Percentiles rank a stretch among this genome's conserved stretches.
phyloP scores from a whole-genome alignment of 495 filamentous ascomycete species.

The Penicillium simplicissimum region DNA sequence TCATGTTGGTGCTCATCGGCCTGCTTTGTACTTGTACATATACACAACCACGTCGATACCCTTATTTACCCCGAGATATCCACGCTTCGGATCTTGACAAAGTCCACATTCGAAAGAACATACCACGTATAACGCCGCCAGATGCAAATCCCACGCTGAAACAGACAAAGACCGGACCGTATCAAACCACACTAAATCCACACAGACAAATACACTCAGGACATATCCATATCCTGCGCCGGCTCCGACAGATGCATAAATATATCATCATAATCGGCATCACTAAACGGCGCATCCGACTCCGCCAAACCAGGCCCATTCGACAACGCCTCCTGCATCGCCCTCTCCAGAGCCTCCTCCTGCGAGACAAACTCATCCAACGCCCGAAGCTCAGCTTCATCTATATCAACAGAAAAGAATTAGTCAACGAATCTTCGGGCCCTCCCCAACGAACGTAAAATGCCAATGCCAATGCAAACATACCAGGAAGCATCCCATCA shows the following conservation, averaged over 20 bases:
- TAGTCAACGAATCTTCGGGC: background rate
- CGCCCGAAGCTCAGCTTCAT: conserved; percentile 38
- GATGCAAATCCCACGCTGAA: conserved; percentile 20
- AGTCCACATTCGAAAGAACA: background rate
- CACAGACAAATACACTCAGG: conserved; percentile 14
- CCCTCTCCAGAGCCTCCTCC: conserved; percentile 35
- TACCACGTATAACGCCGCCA: conserved; percentile 18
- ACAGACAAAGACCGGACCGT: background rate
- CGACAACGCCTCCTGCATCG: conserved; percentile 10
- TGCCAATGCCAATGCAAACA: conserved; percentile 14
- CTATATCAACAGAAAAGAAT: background rate
- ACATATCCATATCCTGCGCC: conserved; percentile 47
- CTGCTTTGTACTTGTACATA: conserved; percentile 31
- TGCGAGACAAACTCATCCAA: conserved; percentile 39
- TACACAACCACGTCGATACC: conserved; percentile 29
- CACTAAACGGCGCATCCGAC: conserved; percentile 43
- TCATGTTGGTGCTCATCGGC: conserved; percentile 15
- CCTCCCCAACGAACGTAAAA: background rate
- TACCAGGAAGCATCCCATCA: conserved; percentile 31
- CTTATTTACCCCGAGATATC: conserved; percentile 24
- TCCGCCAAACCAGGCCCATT: background rate
- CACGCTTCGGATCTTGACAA: background rate
- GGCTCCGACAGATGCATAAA: conserved; percentile 44
- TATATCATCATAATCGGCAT: conserved; percentile 58
- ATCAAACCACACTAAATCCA: background rate